A percentile compares a stretch with the other conserved stretches of the same genome.
These are phyloP conservation scores for Elsinoe necatrix DNA, from an alignment of 2,329 filamentous ascomycete species.

Conservation along the genomic window DNA sequence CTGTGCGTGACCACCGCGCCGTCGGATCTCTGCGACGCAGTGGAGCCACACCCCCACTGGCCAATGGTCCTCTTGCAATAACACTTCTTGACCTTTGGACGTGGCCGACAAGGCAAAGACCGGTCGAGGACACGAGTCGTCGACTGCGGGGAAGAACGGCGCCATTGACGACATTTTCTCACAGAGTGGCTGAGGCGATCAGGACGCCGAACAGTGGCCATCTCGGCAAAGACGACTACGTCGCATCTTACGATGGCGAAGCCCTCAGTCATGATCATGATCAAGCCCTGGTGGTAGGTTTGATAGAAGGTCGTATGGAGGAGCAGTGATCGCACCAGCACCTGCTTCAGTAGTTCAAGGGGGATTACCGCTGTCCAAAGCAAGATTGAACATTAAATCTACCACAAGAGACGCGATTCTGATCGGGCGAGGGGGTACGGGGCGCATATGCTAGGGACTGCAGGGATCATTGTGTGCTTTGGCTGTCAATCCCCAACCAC, in stretches of 20 bases:
- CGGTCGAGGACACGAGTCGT: background rate
- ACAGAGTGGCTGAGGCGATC: constrained; percentile 1
- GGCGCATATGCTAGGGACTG: background rate
- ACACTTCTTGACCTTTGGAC: background rate
- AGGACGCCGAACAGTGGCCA: constrained; percentile 1
- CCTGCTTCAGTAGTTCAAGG: background rate
- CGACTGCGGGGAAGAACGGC: constrained; percentile 5
- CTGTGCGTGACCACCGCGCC: background rate
- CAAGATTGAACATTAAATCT: background rate
- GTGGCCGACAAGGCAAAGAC: background rate
- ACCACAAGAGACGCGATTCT: background rate
- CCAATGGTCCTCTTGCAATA: constrained; percentile 1
- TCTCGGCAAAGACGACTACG: background rate
- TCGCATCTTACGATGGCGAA: background rate
- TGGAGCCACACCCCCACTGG: background rate
- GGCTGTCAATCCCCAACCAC: background rate
- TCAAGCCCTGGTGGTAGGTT: background rate
- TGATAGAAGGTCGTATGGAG: background rate
- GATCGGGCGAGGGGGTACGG: background rate
- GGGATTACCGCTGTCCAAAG: background rate
- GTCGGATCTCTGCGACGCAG: background rate
- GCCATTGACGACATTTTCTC: constrained; percentile 8
- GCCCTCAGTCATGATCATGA: background rate
- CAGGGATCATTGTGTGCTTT: background rate
- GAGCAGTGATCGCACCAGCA: background rate